phyloP scores from a whole-genome alignment of 2,329 filamentous ascomycete species.

The Gnomoniopsis sp. region DNA sequence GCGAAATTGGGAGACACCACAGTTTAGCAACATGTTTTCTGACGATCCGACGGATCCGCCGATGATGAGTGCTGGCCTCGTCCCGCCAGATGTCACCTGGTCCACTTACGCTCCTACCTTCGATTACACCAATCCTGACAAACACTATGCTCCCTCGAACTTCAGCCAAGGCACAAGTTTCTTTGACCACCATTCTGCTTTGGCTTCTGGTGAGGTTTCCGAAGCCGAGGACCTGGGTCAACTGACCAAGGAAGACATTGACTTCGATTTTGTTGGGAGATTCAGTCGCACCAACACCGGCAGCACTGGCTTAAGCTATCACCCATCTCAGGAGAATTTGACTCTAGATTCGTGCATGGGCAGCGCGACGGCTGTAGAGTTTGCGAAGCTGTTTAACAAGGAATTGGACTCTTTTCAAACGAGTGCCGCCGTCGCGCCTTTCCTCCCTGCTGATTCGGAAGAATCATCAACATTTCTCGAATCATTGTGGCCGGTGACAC shows the following conservation, averaged over 20 bases:
- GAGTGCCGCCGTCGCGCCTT: too few species aligned
- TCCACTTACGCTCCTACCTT: background rate
- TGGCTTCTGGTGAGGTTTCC: constrained; percentile 65
- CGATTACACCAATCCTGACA: constrained; percentile 36
- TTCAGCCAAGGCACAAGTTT: constrained; percentile 55
- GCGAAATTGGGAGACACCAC: constrained; percentile 39
- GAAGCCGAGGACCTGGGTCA: constrained; percentile 59
- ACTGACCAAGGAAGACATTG: constrained; percentile 33
- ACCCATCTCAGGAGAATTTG: constrained; percentile 42
- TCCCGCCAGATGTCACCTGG: background rate
- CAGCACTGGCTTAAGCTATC: constrained; percentile 43
- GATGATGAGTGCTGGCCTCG: constrained; percentile 38
- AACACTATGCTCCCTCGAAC: constrained; percentile 50
- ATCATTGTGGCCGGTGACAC: too few species aligned
- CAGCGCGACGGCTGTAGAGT: constrained; percentile 37
- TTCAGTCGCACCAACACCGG: constrained; percentile 45
- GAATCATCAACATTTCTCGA: too few species aligned
- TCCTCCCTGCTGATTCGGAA: too few species aligned
- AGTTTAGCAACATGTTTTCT: constrained; percentile 51
- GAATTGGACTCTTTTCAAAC: constrained; percentile 23
- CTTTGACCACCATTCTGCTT: constrained; percentile 50
- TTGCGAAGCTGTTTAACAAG: constrained; percentile 50
- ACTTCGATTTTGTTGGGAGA: constrained; percentile 43
- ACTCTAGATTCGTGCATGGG: constrained; percentile 41
- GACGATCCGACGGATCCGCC: constrained; percentile 47